These are phyloP conservation scores for Eragrostis curvula DNA, from an alignment of 176 grass and related monocot species.

Conservation along the genomic window DNA sequence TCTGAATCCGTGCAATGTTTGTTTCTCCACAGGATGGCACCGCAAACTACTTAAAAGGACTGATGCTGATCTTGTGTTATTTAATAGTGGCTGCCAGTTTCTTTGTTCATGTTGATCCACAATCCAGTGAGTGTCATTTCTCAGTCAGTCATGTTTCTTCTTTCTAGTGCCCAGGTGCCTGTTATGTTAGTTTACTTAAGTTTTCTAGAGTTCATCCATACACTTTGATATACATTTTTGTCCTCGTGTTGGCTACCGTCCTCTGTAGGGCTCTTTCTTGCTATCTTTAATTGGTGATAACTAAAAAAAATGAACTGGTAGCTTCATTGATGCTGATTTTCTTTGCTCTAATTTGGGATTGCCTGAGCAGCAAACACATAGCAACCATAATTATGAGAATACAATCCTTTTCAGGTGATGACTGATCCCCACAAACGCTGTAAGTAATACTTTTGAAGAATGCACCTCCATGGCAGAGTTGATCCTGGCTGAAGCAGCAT, in stretches of 20 bases:
- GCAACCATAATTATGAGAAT: not conserved
- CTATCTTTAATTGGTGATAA: not conserved
- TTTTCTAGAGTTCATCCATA: not conserved
- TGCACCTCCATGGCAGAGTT: slow-evolving; percentile 12
- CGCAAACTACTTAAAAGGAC: slow-evolving; percentile 81
- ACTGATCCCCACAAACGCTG: slow-evolving; percentile 26
- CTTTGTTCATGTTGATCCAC: slow-evolving; percentile 83
- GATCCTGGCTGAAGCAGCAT: not conserved
- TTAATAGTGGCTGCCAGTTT: slow-evolving; percentile 91
- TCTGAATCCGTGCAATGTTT: slow-evolving; percentile 16
- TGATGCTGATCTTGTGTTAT: slow-evolving; percentile 87
- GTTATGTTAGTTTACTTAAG: not conserved
- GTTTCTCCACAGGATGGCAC: slow-evolving; percentile 62
- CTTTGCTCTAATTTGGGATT: not conserved
- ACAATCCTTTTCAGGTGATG: slow-evolving; percentile 46
- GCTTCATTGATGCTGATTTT: not conserved
- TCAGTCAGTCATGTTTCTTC: not conserved
- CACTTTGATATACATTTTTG: not conserved
- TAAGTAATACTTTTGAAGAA: slow-evolving; percentile 46
- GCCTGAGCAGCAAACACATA: not conserved
- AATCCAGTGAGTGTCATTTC: slow-evolving; percentile 49
- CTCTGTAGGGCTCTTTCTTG: not conserved
- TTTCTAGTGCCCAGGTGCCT: not conserved
- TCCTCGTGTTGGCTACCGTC: too few relatives aligned
- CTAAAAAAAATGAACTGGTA: not conserved